Conservation (phyloP, 176 grass and related monocot genomes). For the Triticum turgidum region DNA sequence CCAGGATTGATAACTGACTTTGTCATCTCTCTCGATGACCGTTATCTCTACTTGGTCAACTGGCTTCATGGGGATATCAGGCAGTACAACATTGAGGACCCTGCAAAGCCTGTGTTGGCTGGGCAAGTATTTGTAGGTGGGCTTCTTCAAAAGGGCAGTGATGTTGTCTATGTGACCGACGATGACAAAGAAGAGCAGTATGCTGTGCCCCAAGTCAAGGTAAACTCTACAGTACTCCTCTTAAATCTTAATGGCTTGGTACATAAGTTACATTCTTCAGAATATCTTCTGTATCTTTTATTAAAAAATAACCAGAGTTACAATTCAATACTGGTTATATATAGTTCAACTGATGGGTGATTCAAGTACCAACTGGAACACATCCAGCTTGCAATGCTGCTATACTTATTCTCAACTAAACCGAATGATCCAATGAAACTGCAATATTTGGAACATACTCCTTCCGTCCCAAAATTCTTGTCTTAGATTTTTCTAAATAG, state of each 20-base stretch:
- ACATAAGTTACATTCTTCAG: neutral
- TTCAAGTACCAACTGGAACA: neutral
- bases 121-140: conserved; percentile 92
- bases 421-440: neutral
- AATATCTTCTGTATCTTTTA: neutral
- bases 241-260: neutral
- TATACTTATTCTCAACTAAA: neutral
- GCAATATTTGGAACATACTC: neutral
- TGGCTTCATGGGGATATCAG: conserved; percentile 98
- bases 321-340: neutral
- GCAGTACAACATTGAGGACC: conserved; percentile 92
- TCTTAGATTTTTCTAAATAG: too few species aligned
- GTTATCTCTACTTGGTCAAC: conserved; percentile 85
- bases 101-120: conserved; percentile 73
- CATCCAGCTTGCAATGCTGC: neutral
- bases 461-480: too few species aligned
- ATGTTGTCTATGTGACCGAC: conserved; percentile 64
- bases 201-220: conserved; percentile 75
- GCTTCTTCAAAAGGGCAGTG: conserved; percentile 82
- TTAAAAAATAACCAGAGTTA: neutral
- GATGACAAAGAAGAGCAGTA: conserved; percentile 76
- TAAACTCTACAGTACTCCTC: conserved; percentile 23
- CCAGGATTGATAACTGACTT: conserved; percentile 96
- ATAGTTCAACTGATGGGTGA: neutral
- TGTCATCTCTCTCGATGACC: conserved; percentile 81